These are phyloP conservation scores for Pythium grandisporangium DNA, from an alignment of 352 stramenopile species.

Conservation along the genomic window DNA sequence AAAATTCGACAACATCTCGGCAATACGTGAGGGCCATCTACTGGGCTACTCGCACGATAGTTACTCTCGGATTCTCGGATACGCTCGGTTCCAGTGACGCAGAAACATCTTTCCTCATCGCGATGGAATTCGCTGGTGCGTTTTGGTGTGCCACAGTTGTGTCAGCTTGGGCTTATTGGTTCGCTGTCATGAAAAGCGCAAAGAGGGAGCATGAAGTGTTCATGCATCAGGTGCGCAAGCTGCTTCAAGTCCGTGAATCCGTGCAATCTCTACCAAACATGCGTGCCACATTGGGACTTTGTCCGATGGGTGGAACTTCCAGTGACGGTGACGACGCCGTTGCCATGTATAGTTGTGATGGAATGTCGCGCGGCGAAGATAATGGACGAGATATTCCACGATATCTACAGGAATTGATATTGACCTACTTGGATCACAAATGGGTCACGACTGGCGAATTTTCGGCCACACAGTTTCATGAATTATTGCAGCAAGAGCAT, in stretches of 20 bases:
- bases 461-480: conserved; percentile 7
- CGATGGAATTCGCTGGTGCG: conserved; percentile 15
- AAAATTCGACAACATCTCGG: conserved; percentile 4
- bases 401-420: conserved; percentile 10
- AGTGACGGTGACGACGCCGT: too few species aligned
- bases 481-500: conserved; percentile 14
- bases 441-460: conserved; percentile 8
- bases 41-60: conserved; percentile 16
- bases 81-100: conserved; percentile 7
- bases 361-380: too few species aligned
- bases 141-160: conserved; percentile 22
- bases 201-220: conserved; percentile 20
- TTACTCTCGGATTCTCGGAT: conserved; percentile 21
- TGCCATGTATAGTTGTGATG: too few species aligned
- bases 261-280: background rate
- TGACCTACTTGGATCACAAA: conserved; percentile 10
- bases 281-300: too few species aligned
- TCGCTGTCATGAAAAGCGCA: conserved; percentile 10
- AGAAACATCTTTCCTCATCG: conserved; percentile 18
- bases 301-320: too few species aligned
- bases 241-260: conserved; percentile 8
- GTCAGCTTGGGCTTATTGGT: conserved; percentile 16
- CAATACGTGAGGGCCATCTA: conserved; percentile 15
- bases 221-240: conserved; percentile 12
- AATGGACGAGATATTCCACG: conserved; percentile 1